Evolutionary conservation across 495 filamentous ascomycete genomes (phyloP).

Genomic region (Aspergillus cavernicola): DNA sequence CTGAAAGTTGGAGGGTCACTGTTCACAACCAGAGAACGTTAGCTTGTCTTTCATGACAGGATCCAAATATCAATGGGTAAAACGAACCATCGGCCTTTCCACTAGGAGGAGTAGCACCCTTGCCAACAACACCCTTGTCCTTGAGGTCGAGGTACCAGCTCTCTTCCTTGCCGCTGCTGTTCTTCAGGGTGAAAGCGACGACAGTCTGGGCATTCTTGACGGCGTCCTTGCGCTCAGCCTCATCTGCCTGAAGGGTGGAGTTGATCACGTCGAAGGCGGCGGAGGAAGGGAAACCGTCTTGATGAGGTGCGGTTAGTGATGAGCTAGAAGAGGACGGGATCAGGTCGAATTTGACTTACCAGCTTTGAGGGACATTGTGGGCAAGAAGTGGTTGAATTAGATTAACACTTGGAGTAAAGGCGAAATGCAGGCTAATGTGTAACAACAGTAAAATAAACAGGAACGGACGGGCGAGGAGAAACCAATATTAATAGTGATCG

Average conservation of each 20-base stretch:
- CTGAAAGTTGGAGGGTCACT: constrained; percentile 84
- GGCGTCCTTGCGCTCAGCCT: constrained; percentile 77
- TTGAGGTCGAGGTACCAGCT: constrained; percentile 97
- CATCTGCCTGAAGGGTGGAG: constrained; percentile 61
- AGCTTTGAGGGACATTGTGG: constrained; percentile 79
- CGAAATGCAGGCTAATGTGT: constrained; percentile 1
- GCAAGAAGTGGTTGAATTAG: neutral
- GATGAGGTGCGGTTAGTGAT: constrained; percentile 11
- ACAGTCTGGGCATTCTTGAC: constrained; percentile 83
- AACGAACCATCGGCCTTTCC: constrained; percentile 77
- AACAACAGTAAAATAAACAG: neutral
- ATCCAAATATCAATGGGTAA: neutral
- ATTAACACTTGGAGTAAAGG: neutral
- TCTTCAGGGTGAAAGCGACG: constrained; percentile 91
- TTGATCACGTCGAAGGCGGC: constrained; percentile 88
- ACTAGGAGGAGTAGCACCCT: constrained; percentile 62
- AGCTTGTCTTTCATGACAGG: neutral
- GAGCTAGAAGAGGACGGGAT: constrained; percentile 7
- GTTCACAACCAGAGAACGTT: constrained; percentile 3
- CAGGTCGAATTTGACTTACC: constrained; percentile 44
- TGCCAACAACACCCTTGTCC: constrained; percentile 75
- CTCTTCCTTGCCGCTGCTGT: constrained; percentile 68
- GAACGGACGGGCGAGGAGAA: constrained; percentile 1
- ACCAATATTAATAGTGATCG: constrained; percentile 17
- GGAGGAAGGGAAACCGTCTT: constrained; percentile 88